These are phyloP conservation scores for Penicillium dipodomyicola DNA, from an alignment of 495 filamentous ascomycete genomes.

Conservation along the genomic window DNA sequence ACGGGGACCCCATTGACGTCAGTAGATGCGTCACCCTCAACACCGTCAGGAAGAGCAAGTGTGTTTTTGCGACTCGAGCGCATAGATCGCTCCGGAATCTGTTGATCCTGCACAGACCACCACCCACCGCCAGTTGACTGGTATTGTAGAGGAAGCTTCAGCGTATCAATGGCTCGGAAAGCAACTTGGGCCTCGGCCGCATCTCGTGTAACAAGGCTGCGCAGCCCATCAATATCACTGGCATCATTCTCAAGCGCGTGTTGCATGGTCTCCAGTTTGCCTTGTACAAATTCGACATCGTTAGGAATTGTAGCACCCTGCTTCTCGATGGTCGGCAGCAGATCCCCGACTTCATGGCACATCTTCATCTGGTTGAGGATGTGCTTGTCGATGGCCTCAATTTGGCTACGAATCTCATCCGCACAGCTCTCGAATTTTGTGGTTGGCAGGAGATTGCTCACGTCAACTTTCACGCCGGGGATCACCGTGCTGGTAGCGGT, in stretches of 20 bases:
- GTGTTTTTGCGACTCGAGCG: constrained; percentile 46
- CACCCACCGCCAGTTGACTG: constrained; percentile 51
- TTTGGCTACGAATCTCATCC: constrained; percentile 72
- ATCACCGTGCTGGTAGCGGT: constrained; percentile 43
- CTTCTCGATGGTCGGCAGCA: constrained; percentile 58
- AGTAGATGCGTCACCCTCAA: constrained; percentile 54
- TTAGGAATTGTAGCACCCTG: constrained; percentile 64
- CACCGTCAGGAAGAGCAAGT: constrained; percentile 52
- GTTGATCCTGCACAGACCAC: constrained; percentile 48
- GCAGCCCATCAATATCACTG: constrained; percentile 63
- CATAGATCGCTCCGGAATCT: constrained; percentile 40
- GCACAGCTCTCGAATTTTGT: constrained; percentile 88
- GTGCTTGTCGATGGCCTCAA: constrained; percentile 69
- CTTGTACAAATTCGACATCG: constrained; percentile 71
- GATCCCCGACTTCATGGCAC: constrained; percentile 43
- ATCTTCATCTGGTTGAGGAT: constrained; percentile 68
- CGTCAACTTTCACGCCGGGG: constrained; percentile 73
- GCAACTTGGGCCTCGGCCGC: constrained; percentile 68
- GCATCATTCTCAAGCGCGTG: constrained; percentile 70
- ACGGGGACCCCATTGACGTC: constrained; percentile 44
- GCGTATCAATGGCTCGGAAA: constrained; percentile 72
- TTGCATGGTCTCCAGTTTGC: constrained; percentile 71
- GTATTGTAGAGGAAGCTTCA: constrained; percentile 72
- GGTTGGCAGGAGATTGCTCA: constrained; percentile 72
- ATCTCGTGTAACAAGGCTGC: constrained; percentile 62